A percentile compares a stretch with the other conserved stretches of the same genome.
Conservation (phyloP, 495 filamentous ascomycete genomes). For the Hypoxylon perforatum region DNA sequence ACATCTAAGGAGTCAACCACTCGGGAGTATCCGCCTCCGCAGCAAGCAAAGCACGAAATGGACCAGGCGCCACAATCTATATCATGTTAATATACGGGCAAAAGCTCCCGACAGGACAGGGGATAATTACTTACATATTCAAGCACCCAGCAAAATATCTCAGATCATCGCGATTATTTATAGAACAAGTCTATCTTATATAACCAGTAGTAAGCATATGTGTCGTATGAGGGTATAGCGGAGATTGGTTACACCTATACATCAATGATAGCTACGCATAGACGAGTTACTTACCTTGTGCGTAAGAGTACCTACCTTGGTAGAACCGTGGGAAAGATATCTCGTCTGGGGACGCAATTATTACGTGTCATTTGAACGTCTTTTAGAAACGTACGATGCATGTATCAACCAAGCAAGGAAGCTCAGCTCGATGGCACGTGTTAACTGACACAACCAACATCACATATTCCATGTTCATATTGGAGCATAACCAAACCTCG, state of each 20-base stretch:
- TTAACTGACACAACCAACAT: too few relatives aligned
- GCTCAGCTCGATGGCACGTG: too few relatives aligned
- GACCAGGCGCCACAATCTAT: constrained; percentile 24
- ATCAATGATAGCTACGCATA: not conserved
- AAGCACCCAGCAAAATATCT: not conserved
- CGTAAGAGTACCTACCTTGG: too few relatives aligned
- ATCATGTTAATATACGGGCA: constrained; percentile 21
- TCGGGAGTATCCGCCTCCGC: constrained; percentile 42
- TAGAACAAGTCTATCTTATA: constrained; percentile 8
- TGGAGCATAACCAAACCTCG: too few relatives aligned
- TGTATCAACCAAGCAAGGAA: too few relatives aligned
- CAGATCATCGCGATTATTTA: constrained; percentile 29
- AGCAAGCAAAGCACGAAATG: constrained; percentile 16
- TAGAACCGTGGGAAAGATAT: too few relatives aligned
- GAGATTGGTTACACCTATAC: not conserved
- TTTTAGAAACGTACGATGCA: too few relatives aligned
- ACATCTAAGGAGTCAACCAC: constrained; percentile 25
- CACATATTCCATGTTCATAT: too few relatives aligned
- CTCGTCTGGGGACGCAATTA: too few relatives aligned
- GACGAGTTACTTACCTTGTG: not conserved
- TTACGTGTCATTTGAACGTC: too few relatives aligned
- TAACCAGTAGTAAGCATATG: constrained; percentile 10
- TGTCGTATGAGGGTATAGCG: not conserved
- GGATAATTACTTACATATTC: constrained; percentile 7
- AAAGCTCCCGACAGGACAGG: constrained; percentile 17